Evolutionary conservation across 1,284 basidiomycete genomes (phyloP), one percentile per base, ranked within the genome.

Genomic region (Leccinum griseonigrum): DNA sequence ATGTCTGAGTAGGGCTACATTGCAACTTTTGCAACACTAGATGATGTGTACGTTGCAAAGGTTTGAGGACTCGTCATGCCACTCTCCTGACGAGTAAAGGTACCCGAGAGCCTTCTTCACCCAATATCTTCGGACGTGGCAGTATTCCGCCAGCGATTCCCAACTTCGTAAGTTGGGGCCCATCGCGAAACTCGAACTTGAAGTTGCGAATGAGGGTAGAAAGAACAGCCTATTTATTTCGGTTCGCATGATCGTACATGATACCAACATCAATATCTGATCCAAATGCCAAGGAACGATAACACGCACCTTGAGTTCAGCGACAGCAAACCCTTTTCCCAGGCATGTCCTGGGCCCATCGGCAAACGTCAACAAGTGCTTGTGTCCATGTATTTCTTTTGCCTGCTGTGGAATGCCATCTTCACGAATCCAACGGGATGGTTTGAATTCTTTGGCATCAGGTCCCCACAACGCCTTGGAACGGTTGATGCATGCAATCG

Each of bases 311-410:
- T 75, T 69, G 32, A 69, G 38, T 36, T 82, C 79, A 0, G 77
- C 66, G 8, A 82, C 40, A 0, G 81, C 77, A 64, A 83, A 80
- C 10, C 70, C 69, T 60, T 74, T 80, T 6, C 81, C 82, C 1
- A 81, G 61, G 64, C 81, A 83, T 29, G 72, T 76, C 57, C 81
- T 75, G 1, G 82, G 79, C 4, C 83, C 83, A 66, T 80, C 81
- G 0, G 77, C 74, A 60, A 85, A 85, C 1, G 80, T 81, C 65
- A 84, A 71, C 31, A 84, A 61, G 66, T 81, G 74, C 31, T 75
- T 68, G 64, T 80, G 69, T 0, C 81, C 78, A 56, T 75, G 73
- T 4, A 82, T 69, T 52, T 79, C 74, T 69, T 73, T 75, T 56
- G 74, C 70, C 28, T 36, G 18, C 5, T 1, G 34, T 10, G 62